Evolutionary conservation across 306 rosid species (phyloP).

Genomic region (Cicer cuneatum): DNA sequence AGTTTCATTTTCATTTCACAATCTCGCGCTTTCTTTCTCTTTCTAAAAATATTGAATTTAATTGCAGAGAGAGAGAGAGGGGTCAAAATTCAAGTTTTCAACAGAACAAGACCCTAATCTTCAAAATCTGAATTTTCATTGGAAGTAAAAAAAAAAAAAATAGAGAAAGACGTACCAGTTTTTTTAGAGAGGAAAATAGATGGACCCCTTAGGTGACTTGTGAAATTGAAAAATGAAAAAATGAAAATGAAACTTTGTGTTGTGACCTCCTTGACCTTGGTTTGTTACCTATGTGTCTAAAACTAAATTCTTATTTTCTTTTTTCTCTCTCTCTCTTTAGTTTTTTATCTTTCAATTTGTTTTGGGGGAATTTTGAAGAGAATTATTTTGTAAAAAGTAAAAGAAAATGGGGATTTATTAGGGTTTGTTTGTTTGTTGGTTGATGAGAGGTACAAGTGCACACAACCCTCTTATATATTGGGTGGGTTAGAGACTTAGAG

Average conservation of each 20-base stretch:
- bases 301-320: background rate
- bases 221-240: background rate
- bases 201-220: slow-evolving; percentile 7
- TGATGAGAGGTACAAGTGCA: background rate
- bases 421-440: slow-evolving; percentile 42
- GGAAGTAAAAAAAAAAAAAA: slow-evolving; percentile 36
- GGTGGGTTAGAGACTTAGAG: slow-evolving; percentile 22
- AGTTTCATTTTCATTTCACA: slow-evolving; percentile 18
- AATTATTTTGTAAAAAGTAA: slow-evolving; percentile 33
- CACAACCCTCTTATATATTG: slow-evolving; percentile 26
- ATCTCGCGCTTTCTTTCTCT: slow-evolving; percentile 52
- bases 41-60: slow-evolving; percentile 43
- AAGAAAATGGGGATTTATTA: slow-evolving; percentile 30
- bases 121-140: slow-evolving; percentile 47
- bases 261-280: slow-evolving; percentile 45
- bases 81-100: slow-evolving; percentile 54
- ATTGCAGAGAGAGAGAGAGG: slow-evolving; percentile 46
- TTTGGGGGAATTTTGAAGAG: slow-evolving; percentile 25
- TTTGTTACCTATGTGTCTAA: background rate
- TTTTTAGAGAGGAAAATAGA: slow-evolving; percentile 19
- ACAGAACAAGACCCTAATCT: slow-evolving; percentile 52
- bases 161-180: slow-evolving; percentile 49
- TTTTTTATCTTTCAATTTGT: background rate
- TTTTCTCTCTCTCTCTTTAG: background rate
- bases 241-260: slow-evolving; percentile 13